phyloP scores from a whole-genome alignment of 495 filamentous ascomycete genomes.

The Tuber umbilicatum region DNA sequence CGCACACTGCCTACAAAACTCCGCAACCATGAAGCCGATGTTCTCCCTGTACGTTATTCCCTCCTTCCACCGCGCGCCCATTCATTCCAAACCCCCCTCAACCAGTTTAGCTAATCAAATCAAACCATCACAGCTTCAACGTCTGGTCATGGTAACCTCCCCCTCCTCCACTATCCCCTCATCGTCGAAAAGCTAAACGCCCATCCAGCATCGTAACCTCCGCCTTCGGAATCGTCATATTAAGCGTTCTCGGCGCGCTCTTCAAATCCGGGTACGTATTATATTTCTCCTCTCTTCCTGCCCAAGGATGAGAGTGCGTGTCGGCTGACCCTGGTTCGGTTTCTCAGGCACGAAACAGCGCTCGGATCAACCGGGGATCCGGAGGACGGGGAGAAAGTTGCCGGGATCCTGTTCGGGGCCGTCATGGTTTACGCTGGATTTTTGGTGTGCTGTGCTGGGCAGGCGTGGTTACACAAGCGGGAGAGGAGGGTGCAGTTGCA shows the following conservation, averaged over 20 bases:
- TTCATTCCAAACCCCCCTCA: background rate
- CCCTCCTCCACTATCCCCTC: background rate
- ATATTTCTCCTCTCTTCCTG: background rate
- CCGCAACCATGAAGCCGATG: slow-evolving; percentile 37
- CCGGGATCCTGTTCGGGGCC: slow-evolving; percentile 31
- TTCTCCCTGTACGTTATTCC: slow-evolving; percentile 37
- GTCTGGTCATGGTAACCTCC: slow-evolving; percentile 33
- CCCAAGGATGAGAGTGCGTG: background rate
- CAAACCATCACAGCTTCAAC: slow-evolving; percentile 21
- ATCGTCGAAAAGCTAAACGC: slow-evolving; percentile 1
- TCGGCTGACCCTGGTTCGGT: background rate
- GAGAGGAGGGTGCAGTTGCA: slow-evolving; percentile 29
- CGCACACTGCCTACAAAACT: background rate
- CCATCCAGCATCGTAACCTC: slow-evolving; percentile 32
- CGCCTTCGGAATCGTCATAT: slow-evolving; percentile 37
- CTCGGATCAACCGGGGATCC: slow-evolving; percentile 36
- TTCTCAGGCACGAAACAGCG: slow-evolving; percentile 36
- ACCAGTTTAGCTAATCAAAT: background rate
- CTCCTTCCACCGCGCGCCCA: background rate
- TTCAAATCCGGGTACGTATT: slow-evolving; percentile 30
- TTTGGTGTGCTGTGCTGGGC: slow-evolving; percentile 36
- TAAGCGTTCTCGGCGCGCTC: slow-evolving; percentile 26
- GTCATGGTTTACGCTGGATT: slow-evolving; percentile 38
- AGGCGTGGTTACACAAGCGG: slow-evolving; percentile 38
- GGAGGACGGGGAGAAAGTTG: slow-evolving; percentile 30